Evolutionary conservation across 1,284 basidiomycete species (phyloP).

Genomic region (Xerocomus amazonicus): DNA sequence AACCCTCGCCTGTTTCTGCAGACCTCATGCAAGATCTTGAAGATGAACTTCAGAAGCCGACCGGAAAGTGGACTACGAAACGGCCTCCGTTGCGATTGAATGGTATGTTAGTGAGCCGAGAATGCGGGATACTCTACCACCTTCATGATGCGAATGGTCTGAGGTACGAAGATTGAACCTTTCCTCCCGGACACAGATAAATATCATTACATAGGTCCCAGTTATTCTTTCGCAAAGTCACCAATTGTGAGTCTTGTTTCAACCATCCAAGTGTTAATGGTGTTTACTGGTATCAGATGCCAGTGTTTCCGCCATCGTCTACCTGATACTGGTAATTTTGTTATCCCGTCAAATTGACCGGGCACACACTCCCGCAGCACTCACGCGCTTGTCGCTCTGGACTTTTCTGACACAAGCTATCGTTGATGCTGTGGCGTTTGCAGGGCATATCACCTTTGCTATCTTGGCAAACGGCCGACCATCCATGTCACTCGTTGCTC

Average conservation of each 20-base stretch:
- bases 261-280: background rate
- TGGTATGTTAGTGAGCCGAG: conserved; percentile 67
- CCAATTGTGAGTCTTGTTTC: conserved; percentile 59
- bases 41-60: conserved; percentile 66
- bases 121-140: conserved; percentile 74
- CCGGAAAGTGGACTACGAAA: conserved; percentile 57
- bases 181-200: background rate
- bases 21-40: conserved; percentile 64
- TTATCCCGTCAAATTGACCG: conserved; percentile 70
- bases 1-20: conserved; percentile 48
- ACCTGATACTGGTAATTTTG: conserved; percentile 63
- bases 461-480: conserved; percentile 77
- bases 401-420: conserved; percentile 74
- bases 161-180: conserved; percentile 39
- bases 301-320: conserved; percentile 61
- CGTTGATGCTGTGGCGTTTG: conserved; percentile 79
- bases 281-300: conserved; percentile 52
- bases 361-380: conserved; percentile 74
- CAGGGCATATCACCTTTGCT: conserved; percentile 81
- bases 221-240: conserved; percentile 77
- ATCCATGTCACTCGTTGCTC: conserved; percentile 74
- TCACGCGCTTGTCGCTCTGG: conserved; percentile 78
- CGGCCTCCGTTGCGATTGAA: conserved; percentile 56
- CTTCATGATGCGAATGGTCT: conserved; percentile 65
- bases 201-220: conserved; percentile 39